Percentiles rank a stretch among this genome's conserved stretches.
Evolutionary conservation across 352 stramenopile species (phyloP).

Genomic region (Detonula confervacea): DNA sequence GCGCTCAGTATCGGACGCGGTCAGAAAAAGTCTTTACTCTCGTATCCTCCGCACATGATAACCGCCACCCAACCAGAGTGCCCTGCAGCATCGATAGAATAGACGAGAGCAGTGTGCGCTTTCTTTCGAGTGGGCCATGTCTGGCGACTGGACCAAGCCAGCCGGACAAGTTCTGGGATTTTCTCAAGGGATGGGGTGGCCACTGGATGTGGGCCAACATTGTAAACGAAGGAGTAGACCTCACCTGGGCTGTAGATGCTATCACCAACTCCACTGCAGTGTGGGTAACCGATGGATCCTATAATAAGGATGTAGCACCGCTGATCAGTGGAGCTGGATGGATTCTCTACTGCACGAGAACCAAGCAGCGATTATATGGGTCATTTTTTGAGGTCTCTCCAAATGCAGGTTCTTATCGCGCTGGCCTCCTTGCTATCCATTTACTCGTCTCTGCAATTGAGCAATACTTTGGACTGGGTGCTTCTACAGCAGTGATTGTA

Average conservation of each 20-base stretch:
- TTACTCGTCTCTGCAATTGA: neutral
- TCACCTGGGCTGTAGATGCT: no score
- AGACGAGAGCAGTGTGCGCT: neutral
- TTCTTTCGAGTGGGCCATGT: neutral
- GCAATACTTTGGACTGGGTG: neutral
- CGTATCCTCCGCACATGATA: neutral
- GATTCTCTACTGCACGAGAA: neutral
- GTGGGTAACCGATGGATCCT: constrained; percentile 27
- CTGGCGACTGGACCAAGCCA: neutral
- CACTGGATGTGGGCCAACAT: neutral
- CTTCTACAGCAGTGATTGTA: neutral
- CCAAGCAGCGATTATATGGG: neutral
- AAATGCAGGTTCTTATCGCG: constrained; percentile 4
- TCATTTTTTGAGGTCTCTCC: constrained; percentile 2
- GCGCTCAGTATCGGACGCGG: neutral
- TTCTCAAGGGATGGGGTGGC: neutral
- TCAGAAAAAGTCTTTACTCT: neutral
- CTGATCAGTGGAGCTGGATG: constrained; percentile 8
- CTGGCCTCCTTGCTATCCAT: neutral
- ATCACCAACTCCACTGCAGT: neutral
- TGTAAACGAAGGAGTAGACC: no score
- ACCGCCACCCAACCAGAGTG: neutral
- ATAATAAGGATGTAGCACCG: neutral
- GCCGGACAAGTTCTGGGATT: neutral
- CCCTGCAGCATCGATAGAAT: neutral